Evolutionary conservation across 441 rosid genomes (phyloP).

Genomic region (Biscutella laevigata): DNA sequence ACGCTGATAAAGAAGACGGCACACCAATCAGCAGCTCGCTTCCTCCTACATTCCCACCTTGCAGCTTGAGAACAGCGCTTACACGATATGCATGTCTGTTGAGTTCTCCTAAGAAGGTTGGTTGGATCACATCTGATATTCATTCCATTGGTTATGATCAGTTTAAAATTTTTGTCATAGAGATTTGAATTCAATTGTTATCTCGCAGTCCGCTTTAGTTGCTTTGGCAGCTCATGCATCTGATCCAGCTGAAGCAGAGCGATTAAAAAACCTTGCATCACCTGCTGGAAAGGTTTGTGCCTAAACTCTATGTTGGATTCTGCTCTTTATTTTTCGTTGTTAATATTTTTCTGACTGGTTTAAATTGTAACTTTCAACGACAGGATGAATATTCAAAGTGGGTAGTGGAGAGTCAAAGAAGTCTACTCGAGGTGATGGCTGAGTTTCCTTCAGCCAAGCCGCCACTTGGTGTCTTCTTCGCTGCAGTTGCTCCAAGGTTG

Average conservation of each 20-base stretch:
- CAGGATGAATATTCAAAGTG: constrained; percentile 96
- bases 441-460: constrained; percentile 91
- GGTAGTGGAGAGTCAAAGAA: constrained; percentile 83
- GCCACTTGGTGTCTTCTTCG: constrained; percentile 93
- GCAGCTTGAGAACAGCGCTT: constrained; percentile 77
- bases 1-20: constrained; percentile 81
- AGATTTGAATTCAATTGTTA: background rate
- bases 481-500: constrained; percentile 81
- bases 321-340: background rate
- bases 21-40: constrained; percentile 69
- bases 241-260: constrained; percentile 78
- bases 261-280: constrained; percentile 76
- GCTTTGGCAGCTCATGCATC: constrained; percentile 95
- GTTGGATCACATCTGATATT: constrained; percentile 15
- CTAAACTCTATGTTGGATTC: background rate
- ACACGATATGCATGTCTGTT: constrained; percentile 68
- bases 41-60: constrained; percentile 77
- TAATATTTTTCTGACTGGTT: background rate
- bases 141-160: background rate
- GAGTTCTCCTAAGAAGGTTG: constrained; percentile 96
- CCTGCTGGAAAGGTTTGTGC: constrained; percentile 89
- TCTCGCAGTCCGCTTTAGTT: constrained; percentile 66
- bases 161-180: background rate
- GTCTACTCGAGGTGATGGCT: constrained; percentile 90
- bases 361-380: constrained; percentile 7